Evolutionary conservation across 345 rosid species (phyloP).

Genomic region (Eucalyptus cladocalyx): DNA sequence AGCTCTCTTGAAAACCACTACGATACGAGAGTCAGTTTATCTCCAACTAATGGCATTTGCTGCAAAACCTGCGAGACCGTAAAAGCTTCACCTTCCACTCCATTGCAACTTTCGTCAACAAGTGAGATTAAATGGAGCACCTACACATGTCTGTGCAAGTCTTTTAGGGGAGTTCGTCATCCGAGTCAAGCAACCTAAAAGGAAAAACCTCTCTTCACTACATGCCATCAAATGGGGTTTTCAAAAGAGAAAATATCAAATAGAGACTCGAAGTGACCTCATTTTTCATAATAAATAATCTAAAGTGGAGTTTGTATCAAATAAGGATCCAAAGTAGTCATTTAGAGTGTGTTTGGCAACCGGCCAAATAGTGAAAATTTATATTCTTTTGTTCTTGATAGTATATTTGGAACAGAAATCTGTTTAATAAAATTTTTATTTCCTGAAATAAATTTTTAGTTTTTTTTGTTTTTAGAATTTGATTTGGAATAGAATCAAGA

Average conservation of each 20-base stretch:
- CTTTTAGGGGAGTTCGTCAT: background rate
- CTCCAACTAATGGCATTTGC: background rate
- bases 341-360: rapidly evolving
- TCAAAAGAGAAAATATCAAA: too few relatives aligned
- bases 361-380: too few relatives aligned
- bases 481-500: rapidly evolving
- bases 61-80: background rate
- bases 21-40: background rate
- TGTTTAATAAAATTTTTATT: rapidly evolving
- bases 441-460: rapidly evolving
- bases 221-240: background rate
- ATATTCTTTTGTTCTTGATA: rapidly evolving
- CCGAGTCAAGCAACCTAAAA: background rate
- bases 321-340: too few relatives aligned
- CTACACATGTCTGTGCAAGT: background rate
- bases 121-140: background rate
- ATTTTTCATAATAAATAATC: rapidly evolving
- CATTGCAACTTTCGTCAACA: background rate
- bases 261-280: rapidly evolving
- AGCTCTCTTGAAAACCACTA: background rate
- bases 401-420: rapidly evolving
- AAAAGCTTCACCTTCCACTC: background rate
- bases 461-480: rapidly evolving
- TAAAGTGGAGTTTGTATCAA: rapidly evolving
- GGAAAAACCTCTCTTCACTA: background rate